Percentiles rank a stretch among this genome's conserved stretches.
phyloP scores from a whole-genome alignment of 768 basidiomycete genomes.

The Xanthoconium stramineum region DNA sequence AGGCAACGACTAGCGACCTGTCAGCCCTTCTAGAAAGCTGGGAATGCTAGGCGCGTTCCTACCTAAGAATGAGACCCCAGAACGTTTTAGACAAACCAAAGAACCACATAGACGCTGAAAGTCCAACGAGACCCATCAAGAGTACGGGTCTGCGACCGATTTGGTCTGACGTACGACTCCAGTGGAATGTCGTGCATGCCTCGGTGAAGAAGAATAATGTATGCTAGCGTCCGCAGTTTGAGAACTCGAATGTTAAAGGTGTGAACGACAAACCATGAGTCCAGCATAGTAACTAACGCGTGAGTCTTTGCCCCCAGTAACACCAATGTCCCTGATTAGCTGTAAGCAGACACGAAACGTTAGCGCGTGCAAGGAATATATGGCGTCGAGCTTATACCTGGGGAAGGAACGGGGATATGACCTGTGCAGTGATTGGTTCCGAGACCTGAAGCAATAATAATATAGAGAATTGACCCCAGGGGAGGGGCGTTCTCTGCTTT shows the following conservation, averaged over 20 bases:
- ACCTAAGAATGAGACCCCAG: slow-evolving; percentile 44
- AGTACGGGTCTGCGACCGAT: slow-evolving; percentile 50
- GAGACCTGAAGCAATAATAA: slow-evolving; percentile 68
- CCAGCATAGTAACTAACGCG: slow-evolving; percentile 48
- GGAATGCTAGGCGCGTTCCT: neutral
- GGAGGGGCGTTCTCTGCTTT: slow-evolving; percentile 50
- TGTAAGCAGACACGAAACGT: neutral
- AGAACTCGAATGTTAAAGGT: neutral
- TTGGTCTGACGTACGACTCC: slow-evolving; percentile 49
- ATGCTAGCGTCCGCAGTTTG: slow-evolving; percentile 29
- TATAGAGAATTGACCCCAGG: slow-evolving; percentile 66
- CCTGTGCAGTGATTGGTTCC: slow-evolving; percentile 70
- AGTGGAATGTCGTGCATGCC: slow-evolving; percentile 45
- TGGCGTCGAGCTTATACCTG: slow-evolving; percentile 36
- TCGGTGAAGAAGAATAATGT: slow-evolving; percentile 49
- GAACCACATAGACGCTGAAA: slow-evolving; percentile 44
- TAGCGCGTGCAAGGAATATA: neutral
- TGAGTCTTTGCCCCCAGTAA: slow-evolving; percentile 41
- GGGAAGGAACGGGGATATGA: slow-evolving; percentile 73
- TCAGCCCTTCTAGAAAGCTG: neutral
- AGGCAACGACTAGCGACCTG: slow-evolving; percentile 37
- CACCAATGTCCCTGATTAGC: slow-evolving; percentile 30
- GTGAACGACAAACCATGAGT: slow-evolving; percentile 37
- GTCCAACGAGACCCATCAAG: slow-evolving; percentile 42
- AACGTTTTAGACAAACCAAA: slow-evolving; percentile 49